A percentile compares a stretch with the other conserved stretches of the same genome.
Conservation (phyloP, 305 asterid genomes). For the Plantago coronopus region DNA sequence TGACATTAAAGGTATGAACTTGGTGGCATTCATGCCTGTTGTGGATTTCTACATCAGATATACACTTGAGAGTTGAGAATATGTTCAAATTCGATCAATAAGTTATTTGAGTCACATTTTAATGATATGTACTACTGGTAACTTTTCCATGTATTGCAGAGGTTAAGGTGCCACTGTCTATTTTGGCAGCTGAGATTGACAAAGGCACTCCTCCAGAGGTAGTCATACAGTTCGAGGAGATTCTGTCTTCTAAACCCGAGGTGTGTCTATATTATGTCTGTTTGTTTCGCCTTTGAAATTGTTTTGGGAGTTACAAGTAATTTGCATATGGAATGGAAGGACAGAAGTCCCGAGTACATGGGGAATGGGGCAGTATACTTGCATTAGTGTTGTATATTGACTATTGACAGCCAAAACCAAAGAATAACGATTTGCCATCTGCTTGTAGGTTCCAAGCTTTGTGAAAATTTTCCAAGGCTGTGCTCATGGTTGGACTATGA, state of each 20-base stretch:
- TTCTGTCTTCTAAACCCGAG: slow-evolving; percentile 40
- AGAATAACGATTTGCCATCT: background rate
- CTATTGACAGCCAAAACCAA: background rate
- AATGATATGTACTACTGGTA: background rate
- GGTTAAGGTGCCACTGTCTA: slow-evolving; percentile 38
- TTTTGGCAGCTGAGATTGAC: slow-evolving; percentile 44
- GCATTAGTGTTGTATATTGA: no score
- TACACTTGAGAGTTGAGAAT: no score
- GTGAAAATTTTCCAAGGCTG: slow-evolving; percentile 45
- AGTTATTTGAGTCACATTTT: no score
- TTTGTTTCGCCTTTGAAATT: background rate
- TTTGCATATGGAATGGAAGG: no score
- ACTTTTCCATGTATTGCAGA: slow-evolving; percentile 23
- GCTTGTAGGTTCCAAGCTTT: slow-evolving; percentile 34
- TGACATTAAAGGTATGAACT: slow-evolving; percentile 45
- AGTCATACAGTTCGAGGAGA: slow-evolving; percentile 38
- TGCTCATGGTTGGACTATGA: slow-evolving; percentile 47
- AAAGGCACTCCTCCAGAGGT: slow-evolving; percentile 36
- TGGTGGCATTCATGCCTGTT: slow-evolving; percentile 9
- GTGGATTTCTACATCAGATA: no score
- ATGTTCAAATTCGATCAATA: no score
- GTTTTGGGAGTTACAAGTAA: no score
- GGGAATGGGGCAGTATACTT: no score
- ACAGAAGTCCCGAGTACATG: no score
- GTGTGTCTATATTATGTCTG: slow-evolving; percentile 12